Evolutionary conservation across 257 asterid species (phyloP), one percentile per base, ranked within the genome.

Genomic region (Ajuga chamaepitys): DNA sequence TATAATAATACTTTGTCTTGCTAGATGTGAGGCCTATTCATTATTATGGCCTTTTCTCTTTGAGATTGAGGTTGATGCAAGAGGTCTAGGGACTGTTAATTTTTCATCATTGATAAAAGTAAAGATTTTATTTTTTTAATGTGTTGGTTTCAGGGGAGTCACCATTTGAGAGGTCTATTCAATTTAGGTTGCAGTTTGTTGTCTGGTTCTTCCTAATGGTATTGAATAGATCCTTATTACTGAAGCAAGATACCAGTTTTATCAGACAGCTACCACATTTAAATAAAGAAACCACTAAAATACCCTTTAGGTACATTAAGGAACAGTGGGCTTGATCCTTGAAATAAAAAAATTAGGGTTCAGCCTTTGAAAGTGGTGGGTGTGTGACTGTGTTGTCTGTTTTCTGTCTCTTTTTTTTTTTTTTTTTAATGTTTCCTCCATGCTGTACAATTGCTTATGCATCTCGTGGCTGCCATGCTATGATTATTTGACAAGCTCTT

Each of bases 1-100:
- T 70, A 38, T 22, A 16, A 66, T 18, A 46, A 54, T 54, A 22
- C 12, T 58, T 55, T 42, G 17, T 73, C 35, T 5, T 38, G 61
- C 48, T 16, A 26, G 65, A 46, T 51, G 26, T 53, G 71, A 66
- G 68, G 48, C 68, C 44, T 60, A 35, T 69, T 24, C 45, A 47
- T 42, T 58, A 28, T 45, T 58, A 50, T 58, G 51, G 54, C 16
- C 28, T 28, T 41, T 7, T 14, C n/a, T 62, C 56, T 58, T 24
- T 16, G n/a, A n/a, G n/a, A n/a, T n/a, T n/a, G n/a, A n/a, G n/a
- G n/a, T n/a, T n/a, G n/a, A n/a, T n/a, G n/a, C n/a, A n/a, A n/a
- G n/a, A n/a, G n/a, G n/a, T n/a, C n/a, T n/a, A n/a, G n/a, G n/a
- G n/a, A n/a, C n/a, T n/a, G n/a, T n/a, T n/a, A n/a, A n/a, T 12